phyloP scores from a whole-genome alignment of 306 rosid genomes.

The Lathyrus oleraceus region DNA sequence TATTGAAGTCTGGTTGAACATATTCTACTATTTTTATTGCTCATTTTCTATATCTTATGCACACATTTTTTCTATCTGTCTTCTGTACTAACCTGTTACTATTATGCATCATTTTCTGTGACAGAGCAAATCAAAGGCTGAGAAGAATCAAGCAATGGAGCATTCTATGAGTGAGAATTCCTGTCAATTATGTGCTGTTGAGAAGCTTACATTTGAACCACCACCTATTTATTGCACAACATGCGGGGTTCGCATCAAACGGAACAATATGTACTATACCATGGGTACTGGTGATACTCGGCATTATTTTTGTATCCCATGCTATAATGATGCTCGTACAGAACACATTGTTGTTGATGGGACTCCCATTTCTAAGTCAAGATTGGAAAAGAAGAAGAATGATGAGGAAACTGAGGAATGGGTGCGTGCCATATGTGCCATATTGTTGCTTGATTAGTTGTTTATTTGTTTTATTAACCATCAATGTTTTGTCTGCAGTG shows the following conservation, averaged over 20 bases:
- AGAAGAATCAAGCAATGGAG: constrained; percentile 97
- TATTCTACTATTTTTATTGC: not conserved
- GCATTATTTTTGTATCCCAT: constrained; percentile 90
- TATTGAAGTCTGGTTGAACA: not conserved
- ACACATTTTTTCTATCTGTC: constrained; percentile 4
- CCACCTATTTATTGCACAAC: constrained; percentile 94
- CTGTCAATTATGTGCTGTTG: constrained; percentile 97
- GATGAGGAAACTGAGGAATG: constrained; percentile 98
- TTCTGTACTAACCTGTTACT: constrained; percentile 5
- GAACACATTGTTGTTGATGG: constrained; percentile 85
- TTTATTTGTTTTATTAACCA: constrained; percentile 37
- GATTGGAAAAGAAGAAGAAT: constrained; percentile 91
- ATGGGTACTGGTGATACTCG: constrained; percentile 92
- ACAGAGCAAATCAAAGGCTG: constrained; percentile 97
- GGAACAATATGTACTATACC: constrained; percentile 90
- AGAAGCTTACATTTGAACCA: constrained; percentile 95
- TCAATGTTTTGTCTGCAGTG: constrained; percentile 57
- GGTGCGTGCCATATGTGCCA: constrained; percentile 50
- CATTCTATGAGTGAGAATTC: constrained; percentile 97
- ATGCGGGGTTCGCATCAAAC: constrained; percentile 89
- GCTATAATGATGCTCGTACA: constrained; percentile 92
- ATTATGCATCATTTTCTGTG: constrained; percentile 18
- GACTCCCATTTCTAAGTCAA: constrained; percentile 71
- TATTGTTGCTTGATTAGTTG: constrained; percentile 19
- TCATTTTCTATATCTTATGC: not conserved